Percentiles rank a stretch among this genome's conserved stretches.
These are phyloP conservation scores for Jacaranda mimosifolia DNA, from an alignment of 257 asterid genomes.

Conservation along the genomic window DNA sequence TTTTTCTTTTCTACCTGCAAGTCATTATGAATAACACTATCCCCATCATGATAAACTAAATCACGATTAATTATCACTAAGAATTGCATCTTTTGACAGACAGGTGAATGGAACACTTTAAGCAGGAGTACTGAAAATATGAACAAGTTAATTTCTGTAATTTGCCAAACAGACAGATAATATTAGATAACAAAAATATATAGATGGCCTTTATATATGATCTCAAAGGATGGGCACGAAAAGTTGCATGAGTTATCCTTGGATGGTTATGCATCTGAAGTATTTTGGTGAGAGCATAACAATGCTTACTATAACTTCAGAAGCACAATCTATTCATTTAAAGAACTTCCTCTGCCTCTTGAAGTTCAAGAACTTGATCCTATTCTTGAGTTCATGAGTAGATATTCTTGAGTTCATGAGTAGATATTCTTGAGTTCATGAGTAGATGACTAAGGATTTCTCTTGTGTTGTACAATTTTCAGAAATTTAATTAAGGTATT, in stretches of 20 bases:
- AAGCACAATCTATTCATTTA: background rate
- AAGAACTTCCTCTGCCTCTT: no score
- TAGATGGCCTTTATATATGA: background rate
- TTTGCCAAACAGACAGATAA: no score
- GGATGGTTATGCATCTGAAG: background rate
- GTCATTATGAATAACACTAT: slow-evolving; percentile 21
- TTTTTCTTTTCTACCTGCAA: slow-evolving; percentile 88
- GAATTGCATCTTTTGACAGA: background rate
- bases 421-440: no score
- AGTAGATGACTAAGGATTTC: background rate
- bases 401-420: no score
- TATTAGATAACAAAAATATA: background rate
- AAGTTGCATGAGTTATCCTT: slow-evolving; percentile 9
- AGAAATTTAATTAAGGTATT: background rate
- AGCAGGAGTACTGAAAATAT: slow-evolving; percentile 12
- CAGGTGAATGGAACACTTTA: slow-evolving; percentile 9
- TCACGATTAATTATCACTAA: background rate
- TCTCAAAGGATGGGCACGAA: background rate
- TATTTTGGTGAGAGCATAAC: slow-evolving; percentile 2
- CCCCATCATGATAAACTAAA: slow-evolving; percentile 15
- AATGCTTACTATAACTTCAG: background rate
- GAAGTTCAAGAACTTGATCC: no score
- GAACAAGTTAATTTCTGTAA: background rate
- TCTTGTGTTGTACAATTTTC: background rate
- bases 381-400: no score